Conservation (phyloP, 148 eudicot genomes). For the Rhododendron henanense region DNA sequence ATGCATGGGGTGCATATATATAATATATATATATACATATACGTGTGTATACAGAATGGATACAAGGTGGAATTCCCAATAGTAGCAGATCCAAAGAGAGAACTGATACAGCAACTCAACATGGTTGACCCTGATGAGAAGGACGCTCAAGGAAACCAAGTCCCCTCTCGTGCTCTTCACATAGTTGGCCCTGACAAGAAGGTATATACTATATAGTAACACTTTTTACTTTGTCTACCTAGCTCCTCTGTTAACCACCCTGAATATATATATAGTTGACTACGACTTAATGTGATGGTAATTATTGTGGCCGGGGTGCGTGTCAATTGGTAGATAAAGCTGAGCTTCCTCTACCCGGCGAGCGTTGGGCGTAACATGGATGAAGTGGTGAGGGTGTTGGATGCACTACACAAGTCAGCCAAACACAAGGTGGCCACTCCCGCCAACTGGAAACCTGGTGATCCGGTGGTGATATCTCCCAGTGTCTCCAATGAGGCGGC, state of each 20-base stretch:
- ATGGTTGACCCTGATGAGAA: constrained; percentile 89
- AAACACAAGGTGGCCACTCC: constrained; percentile 81
- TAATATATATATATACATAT: too few species aligned
- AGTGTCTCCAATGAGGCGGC: constrained; percentile 62
- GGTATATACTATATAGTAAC: constrained; percentile 12
- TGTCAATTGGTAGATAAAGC: constrained; percentile 39
- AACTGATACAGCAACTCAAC: constrained; percentile 63
- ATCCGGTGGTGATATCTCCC: constrained; percentile 67
- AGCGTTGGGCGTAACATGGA: constrained; percentile 90
- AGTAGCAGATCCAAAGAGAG: constrained; percentile 67
- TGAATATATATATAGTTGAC: too few species aligned
- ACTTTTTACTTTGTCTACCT: too few species aligned
- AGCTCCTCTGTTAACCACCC: too few species aligned
- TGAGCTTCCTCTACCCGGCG: constrained; percentile 86
- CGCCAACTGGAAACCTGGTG: constrained; percentile 79
- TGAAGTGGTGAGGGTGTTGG: constrained; percentile 78
- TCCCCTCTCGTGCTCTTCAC: constrained; percentile 80
- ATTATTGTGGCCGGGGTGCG: too few species aligned
- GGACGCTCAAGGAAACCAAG: constrained; percentile 39
- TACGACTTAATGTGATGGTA: too few species aligned
- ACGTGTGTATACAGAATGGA: constrained; percentile 33
- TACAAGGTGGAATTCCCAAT: constrained; percentile 69
- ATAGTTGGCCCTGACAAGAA: constrained; percentile 75
- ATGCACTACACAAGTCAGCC: constrained; percentile 58
- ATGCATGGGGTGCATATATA: too few species aligned